Evolutionary conservation across 306 rosid genomes (phyloP), one percentile per base, ranked within the genome.

Genomic region (Oxytropis ochrocephala): DNA sequence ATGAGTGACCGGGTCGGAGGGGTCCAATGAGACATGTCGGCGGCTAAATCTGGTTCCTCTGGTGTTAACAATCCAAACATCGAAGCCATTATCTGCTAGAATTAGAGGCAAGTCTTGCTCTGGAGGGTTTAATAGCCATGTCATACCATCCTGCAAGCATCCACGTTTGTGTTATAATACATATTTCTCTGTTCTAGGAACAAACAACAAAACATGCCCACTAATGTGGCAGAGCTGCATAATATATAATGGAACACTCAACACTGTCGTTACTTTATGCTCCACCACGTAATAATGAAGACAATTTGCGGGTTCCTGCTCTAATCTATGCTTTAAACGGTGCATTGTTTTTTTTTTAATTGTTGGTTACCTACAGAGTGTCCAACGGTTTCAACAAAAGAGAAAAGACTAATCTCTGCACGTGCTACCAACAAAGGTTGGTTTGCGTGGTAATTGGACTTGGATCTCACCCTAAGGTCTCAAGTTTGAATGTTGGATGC

Each of bases 21-120:
- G 77, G 76, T 85, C 78, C 66, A 87, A 70, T 70, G 85, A 65
- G 36, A 46, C 73, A 65, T 90, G 99, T 16, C 79, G 71, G 27
- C 84, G 85, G 74, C 99, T 94, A 39, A 72, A 87, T 59, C 88
- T 78, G 46, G 99, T 94, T 66, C 97, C 99, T 85, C 97, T 85
- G 7, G 88, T 83, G 78, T 91, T 90, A 0, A 89, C 80, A 57
- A 94, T 88, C 97, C 97, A 94, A 11, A 94, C 97, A 21, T 94
- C 99, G 39, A 72, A 94, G 1, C 92, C 96, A 11, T 78, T 75
- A 67, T 94, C 97, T 0, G 96, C 97, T 13, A 94, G 56, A 77
- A 91, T 89, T 78, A 94, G 8, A 1, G 99, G 99, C 36, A 94
- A 76, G 64, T 89, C 73, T 54, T 79, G 88, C 3, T 91, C 91